Evolutionary conservation across 176 grass and related monocot species (phyloP).

Genomic region (Raddia guianensis): DNA sequence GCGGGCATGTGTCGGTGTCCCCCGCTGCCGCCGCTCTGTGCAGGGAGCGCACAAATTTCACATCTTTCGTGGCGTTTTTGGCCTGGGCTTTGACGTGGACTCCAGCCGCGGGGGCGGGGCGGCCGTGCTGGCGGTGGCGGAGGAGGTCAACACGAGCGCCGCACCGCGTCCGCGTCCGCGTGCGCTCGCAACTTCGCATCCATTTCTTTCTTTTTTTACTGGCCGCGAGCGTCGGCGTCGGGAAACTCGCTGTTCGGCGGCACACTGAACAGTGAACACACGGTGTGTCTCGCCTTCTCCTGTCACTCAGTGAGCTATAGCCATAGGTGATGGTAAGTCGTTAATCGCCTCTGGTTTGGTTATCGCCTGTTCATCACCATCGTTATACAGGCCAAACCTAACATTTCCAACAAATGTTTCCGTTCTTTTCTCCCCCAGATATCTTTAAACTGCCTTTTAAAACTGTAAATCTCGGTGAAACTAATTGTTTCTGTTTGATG

Average conservation of each 20-base stretch:
- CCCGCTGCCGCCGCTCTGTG: slow-evolving; percentile 36
- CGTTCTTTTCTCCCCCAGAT: too few species aligned
- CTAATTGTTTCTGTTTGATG: too few species aligned
- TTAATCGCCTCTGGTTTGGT: too few species aligned
- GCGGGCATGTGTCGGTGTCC: slow-evolving; percentile 46
- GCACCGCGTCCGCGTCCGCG: not conserved
- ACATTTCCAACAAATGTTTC: too few species aligned
- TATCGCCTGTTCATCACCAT: too few species aligned
- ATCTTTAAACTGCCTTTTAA: too few species aligned
- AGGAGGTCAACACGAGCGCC: slow-evolving; percentile 32
- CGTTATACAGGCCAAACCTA: too few species aligned
- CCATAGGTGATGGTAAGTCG: not conserved
- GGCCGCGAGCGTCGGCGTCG: too few species aligned
- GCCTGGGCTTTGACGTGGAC: slow-evolving; percentile 48
- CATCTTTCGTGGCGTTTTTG: not conserved
- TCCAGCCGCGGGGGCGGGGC: slow-evolving; percentile 17
- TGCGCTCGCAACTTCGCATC: too few species aligned
- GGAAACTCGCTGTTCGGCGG: not conserved
- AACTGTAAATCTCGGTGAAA: too few species aligned
- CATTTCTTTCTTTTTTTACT: too few species aligned
- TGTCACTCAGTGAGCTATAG: too few species aligned
- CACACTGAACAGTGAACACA: not conserved
- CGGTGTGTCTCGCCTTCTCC: not conserved
- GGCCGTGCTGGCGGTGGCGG: not conserved
- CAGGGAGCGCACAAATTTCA: not conserved